Percentiles rank a stretch among this genome's conserved stretches.
Conservation (phyloP, 2,329 filamentous ascomycete species). For the Aureobasidium subglaciale region DNA sequence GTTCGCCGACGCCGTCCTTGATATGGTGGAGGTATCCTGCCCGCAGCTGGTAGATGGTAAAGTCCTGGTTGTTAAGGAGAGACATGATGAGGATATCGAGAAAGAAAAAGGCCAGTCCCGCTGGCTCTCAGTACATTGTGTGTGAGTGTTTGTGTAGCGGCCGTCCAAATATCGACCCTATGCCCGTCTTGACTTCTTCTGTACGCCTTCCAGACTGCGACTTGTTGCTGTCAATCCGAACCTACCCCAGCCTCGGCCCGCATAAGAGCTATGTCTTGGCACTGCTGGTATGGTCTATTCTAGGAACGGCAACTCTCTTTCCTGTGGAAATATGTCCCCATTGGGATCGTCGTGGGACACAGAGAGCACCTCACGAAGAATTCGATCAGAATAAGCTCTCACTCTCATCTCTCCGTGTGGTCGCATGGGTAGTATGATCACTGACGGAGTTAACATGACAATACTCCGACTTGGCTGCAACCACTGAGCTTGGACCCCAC, state of each 20-base stretch:
- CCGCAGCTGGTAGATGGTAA: constrained; percentile 75
- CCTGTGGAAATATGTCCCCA: too few species aligned
- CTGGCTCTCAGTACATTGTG: constrained; percentile 14
- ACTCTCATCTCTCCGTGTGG: too few species aligned
- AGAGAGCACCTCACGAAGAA: too few species aligned
- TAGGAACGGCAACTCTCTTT: background rate
- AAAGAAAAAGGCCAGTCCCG: constrained; percentile 15
- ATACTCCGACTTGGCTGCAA: background rate
- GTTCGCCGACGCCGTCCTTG: constrained; percentile 77
- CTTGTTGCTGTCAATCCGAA: constrained; percentile 2
- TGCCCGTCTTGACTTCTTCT: background rate
- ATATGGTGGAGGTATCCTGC: constrained; percentile 73
- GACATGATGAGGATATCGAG: constrained; percentile 28
- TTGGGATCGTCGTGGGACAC: too few species aligned
- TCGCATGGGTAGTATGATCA: too few species aligned
- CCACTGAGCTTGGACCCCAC: background rate
- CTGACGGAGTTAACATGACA: background rate
- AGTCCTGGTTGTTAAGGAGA: constrained; percentile 37
- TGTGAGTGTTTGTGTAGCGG: too few species aligned
- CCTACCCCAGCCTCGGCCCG: constrained; percentile 9
- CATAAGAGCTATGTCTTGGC: background rate
- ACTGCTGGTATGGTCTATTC: background rate
- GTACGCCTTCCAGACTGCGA: too few species aligned
- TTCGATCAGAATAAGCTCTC: too few species aligned
- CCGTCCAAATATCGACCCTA: too few species aligned